Evolutionary conservation across 139 green algal genomes (phyloP).

Genomic region (Yamagishiella unicocca): DNA sequence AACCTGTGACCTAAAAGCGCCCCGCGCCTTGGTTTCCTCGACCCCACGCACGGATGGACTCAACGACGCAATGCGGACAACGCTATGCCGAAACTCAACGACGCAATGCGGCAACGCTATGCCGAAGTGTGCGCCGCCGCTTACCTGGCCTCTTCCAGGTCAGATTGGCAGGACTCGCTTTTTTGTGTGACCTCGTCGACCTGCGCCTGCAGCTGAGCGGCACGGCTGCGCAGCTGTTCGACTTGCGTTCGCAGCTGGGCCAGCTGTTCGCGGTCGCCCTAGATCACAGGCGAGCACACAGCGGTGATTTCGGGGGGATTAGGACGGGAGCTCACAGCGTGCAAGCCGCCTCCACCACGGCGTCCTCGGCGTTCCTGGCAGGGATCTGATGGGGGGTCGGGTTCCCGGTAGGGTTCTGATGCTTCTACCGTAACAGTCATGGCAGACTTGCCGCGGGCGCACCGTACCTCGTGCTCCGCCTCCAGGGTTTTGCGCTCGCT

Average conservation of each 20-base stretch:
- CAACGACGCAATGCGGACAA: no score
- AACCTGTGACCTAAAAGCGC: no score
- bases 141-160: slow-evolving; percentile 22
- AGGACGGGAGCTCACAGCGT: neutral
- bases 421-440: no score
- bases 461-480: slow-evolving; percentile 54
- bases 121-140: neutral
- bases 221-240: slow-evolving; percentile 56
- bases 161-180: neutral
- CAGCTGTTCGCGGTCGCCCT: slow-evolving; percentile 57
- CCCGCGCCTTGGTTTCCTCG: no score
- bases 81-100: no score
- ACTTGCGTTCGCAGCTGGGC: slow-evolving; percentile 53
- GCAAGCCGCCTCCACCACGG: neutral
- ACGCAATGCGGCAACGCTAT: no score
- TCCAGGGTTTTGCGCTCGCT: slow-evolving; percentile 60
- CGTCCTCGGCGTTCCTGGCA: no score
- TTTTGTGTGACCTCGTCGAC: slow-evolving; percentile 2
- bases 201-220: slow-evolving; percentile 49
- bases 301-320: neutral
- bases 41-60: no score
- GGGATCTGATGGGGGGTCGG: no score
- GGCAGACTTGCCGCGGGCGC: no score
- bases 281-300: neutral
- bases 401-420: no score